Conservation (phyloP, 805 yeast genomes). For the Pichia nanzhaoensis region DNA sequence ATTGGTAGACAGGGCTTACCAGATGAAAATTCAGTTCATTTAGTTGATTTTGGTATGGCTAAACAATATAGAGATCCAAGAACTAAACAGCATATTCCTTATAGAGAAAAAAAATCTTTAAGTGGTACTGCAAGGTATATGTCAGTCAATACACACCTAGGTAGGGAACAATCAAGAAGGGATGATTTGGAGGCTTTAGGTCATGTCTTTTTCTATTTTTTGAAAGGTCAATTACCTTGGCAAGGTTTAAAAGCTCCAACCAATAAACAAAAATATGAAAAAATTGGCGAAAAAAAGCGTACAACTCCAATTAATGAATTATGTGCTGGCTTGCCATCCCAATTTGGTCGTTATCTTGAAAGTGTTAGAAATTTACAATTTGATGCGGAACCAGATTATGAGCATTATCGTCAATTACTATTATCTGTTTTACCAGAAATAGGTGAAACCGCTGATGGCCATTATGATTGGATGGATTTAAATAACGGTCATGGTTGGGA, state of each 20-base stretch:
- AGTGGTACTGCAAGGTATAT: constrained; percentile 99
- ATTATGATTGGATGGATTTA: constrained; percentile 96
- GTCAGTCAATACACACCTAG: constrained; percentile 96
- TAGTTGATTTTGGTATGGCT: constrained; percentile 98
- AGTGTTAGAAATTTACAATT: constrained; percentile 84
- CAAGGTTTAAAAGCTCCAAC: constrained; percentile 98
- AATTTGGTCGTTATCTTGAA: constrained; percentile 86
- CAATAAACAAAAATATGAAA: constrained; percentile 94
- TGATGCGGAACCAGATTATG: constrained; percentile 93
- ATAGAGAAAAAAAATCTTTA: constrained; percentile 89
- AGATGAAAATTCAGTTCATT: constrained; percentile 77
- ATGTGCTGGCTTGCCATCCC: constrained; percentile 84
- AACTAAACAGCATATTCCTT: constrained; percentile 92
- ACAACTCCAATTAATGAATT: constrained; percentile 80
- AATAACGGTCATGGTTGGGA: constrained; percentile 98
- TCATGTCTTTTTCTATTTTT: constrained; percentile 91
- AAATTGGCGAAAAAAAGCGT: constrained; percentile 94
- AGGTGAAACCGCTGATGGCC: constrained; percentile 72
- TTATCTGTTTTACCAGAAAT: constrained; percentile 69
- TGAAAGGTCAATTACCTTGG: constrained; percentile 96
- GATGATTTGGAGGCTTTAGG: constrained; percentile 96
- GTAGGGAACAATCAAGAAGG: constrained; percentile 93
- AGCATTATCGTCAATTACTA: constrained; percentile 71
- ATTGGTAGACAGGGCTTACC: constrained; percentile 84
- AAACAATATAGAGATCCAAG: constrained; percentile 96